These are phyloP conservation scores for Metroxylon sagu DNA, from an alignment of 176 grass and related monocot species.

Conservation along the genomic window DNA sequence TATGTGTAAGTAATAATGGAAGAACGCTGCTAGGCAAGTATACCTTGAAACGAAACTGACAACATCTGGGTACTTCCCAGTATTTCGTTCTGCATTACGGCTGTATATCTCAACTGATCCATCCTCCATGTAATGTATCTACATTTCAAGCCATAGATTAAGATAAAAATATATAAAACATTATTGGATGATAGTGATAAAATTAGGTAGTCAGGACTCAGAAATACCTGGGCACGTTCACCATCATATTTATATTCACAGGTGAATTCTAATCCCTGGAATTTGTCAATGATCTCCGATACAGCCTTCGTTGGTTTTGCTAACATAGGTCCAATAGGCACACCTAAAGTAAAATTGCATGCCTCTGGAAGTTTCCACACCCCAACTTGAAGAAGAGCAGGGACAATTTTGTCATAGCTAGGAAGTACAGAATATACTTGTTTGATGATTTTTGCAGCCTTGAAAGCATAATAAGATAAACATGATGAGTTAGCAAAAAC, in stretches of 20 bases:
- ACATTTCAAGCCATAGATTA: slow-evolving; percentile 21
- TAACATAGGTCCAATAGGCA: slow-evolving; percentile 97
- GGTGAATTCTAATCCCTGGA: slow-evolving; percentile 92
- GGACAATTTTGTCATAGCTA: slow-evolving; percentile 90
- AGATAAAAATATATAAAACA: neutral
- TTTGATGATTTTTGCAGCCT: slow-evolving; percentile 95
- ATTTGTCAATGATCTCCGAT: slow-evolving; percentile 98
- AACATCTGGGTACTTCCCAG: slow-evolving; percentile 96
- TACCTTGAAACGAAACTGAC: slow-evolving; percentile 85
- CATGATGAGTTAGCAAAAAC: slow-evolving; percentile 18
- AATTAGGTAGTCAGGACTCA: neutral
- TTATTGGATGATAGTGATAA: neutral
- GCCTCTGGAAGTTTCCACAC: slow-evolving; percentile 87
- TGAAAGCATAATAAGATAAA: slow-evolving; percentile 27
- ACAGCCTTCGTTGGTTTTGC: slow-evolving; percentile 99
- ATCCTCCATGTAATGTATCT: slow-evolving; percentile 99
- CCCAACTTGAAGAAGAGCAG: slow-evolving; percentile 66
- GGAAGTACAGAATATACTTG: slow-evolving; percentile 91
- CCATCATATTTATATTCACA: slow-evolving; percentile 99
- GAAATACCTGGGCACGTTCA: slow-evolving; percentile 89
- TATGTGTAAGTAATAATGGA: neutral
- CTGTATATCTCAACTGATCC: slow-evolving; percentile 93
- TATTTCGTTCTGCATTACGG: slow-evolving; percentile 95
- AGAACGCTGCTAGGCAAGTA: neutral
- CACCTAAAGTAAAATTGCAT: slow-evolving; percentile 94